Evolutionary conservation across 345 rosid genomes (phyloP), one percentile per base, ranked within the genome.

Genomic region (Acer campestre): DNA sequence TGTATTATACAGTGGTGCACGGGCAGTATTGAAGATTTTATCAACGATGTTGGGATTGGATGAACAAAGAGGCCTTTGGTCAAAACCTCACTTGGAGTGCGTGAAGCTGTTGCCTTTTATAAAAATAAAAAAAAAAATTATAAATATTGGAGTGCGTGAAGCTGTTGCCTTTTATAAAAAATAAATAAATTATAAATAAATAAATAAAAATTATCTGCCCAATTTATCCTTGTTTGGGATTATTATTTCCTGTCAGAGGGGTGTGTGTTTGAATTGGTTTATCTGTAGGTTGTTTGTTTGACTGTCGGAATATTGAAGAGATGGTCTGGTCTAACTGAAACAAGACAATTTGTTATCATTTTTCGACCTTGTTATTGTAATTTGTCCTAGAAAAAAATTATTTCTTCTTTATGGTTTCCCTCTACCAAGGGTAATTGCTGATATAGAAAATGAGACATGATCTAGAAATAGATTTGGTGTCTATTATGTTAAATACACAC

Each of bases 101-200:
- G 85, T 82, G 84, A 77, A 16, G 16, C 42, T 27, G 17, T 31
- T 72, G 25, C 58, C 78, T 58, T 61, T 67, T n/a, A 16, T 71
- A 38, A 48, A 14, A 14, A 66, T 2, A 67, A 75, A 25, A 25
- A 25, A n/a, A n/a, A n/a, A n/a, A n/a, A n/a, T n/a, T n/a, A n/a
- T n/a, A n/a, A n/a, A n/a, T n/a, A n/a, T 72, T 76, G 70, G 59
- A 67, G 20, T 68, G 78, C 82, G 85, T 82, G 84, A 77, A 16
- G 16, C 29, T 29, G 17, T 35, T 72, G 20, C 59, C 78, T 58
- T 61, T 67, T 14, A 16, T 71, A 38, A 49, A 16, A 14, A 66
- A 29, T 29, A 29, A 29, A 29, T 2, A 29, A 67, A 75, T n/a
- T n/a, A n/a, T n/a, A 14, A 66, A 29, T 29, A 29, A 29, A 29